phyloP scores from a whole-genome alignment of 78 protist genomes.

The Diacronema lutheri region DNA sequence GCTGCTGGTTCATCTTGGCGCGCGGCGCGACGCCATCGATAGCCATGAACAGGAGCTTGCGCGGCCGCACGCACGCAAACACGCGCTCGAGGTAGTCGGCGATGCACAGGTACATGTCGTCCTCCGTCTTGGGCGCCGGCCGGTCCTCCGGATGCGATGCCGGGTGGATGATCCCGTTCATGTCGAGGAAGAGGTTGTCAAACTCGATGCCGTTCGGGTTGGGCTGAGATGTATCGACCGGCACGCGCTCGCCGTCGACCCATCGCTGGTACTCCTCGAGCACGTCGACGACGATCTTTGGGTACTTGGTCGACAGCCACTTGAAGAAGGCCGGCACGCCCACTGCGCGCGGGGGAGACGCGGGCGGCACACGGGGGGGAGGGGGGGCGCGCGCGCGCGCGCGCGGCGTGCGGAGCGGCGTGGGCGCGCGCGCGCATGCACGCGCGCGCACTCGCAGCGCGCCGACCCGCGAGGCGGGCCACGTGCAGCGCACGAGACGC shows the following conservation, averaged over 20 bases:
- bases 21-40: slow-evolving; percentile 97
- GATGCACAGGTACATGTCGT: background rate
- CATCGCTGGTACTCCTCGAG: slow-evolving; percentile 51
- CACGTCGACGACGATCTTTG: slow-evolving; percentile 55
- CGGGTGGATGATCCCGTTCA: slow-evolving; percentile 85
- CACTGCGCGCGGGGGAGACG: too few species aligned
- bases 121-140: slow-evolving; percentile 11
- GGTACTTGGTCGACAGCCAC: slow-evolving; percentile 86
- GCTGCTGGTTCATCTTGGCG: slow-evolving; percentile 94
- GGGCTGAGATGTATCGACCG: slow-evolving; percentile 32
- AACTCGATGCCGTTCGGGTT: slow-evolving; percentile 83
- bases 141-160: slow-evolving; percentile 53
- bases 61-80: slow-evolving; percentile 91
- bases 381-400: too few species aligned
- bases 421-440: too few species aligned
- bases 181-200: slow-evolving; percentile 97
- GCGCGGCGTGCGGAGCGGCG: too few species aligned
- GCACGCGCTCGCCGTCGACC: slow-evolving; percentile 49
- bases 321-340: slow-evolving; percentile 79
- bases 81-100: slow-evolving; percentile 84
- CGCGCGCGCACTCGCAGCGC: too few species aligned
- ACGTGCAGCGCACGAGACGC: too few species aligned
- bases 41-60: slow-evolving; percentile 71
- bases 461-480: too few species aligned
- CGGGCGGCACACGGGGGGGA: too few species aligned